Evolutionary conservation across 1,284 basidiomycete genomes (phyloP).

Genomic region (Pseudozyma sp.): DNA sequence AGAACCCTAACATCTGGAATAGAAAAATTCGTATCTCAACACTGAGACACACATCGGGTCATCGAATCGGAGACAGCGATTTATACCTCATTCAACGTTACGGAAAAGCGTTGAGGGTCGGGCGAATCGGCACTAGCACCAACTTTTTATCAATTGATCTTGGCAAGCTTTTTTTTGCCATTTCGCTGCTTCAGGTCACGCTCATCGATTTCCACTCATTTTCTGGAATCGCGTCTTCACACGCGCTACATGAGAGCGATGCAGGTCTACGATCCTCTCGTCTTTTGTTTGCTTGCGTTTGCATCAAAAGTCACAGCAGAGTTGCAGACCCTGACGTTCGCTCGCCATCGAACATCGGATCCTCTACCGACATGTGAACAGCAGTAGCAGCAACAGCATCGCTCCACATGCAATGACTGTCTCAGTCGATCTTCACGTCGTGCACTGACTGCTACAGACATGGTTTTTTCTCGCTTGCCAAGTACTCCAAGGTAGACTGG

Average conservation of each 20-base stretch:
- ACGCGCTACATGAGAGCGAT: background rate
- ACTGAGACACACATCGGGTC: background rate
- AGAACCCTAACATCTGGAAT: too few relatives aligned
- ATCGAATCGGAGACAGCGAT: background rate
- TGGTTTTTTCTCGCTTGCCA: too few relatives aligned
- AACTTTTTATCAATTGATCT: conserved; percentile 1
- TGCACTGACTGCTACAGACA: too few relatives aligned
- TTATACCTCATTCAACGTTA: background rate
- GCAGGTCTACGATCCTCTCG: conserved; percentile 7
- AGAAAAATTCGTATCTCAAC: background rate
- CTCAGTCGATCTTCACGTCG: background rate
- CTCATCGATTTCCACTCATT: background rate
- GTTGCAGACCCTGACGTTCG: background rate
- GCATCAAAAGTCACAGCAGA: background rate
- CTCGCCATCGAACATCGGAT: conserved; percentile 3
- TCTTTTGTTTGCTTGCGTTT: background rate
- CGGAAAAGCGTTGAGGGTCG: background rate
- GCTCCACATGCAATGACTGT: conserved; percentile 2
- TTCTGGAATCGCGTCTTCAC: conserved; percentile 9
- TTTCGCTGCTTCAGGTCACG: conserved; percentile 4
- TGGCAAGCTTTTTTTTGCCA: background rate
- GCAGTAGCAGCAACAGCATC: background rate
- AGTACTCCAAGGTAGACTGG: too few relatives aligned
- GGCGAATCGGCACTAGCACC: conserved; percentile 3
- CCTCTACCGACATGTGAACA: background rate